Conservation (phyloP, 2,329 filamentous ascomycete genomes). For the Claviceps capensis region DNA sequence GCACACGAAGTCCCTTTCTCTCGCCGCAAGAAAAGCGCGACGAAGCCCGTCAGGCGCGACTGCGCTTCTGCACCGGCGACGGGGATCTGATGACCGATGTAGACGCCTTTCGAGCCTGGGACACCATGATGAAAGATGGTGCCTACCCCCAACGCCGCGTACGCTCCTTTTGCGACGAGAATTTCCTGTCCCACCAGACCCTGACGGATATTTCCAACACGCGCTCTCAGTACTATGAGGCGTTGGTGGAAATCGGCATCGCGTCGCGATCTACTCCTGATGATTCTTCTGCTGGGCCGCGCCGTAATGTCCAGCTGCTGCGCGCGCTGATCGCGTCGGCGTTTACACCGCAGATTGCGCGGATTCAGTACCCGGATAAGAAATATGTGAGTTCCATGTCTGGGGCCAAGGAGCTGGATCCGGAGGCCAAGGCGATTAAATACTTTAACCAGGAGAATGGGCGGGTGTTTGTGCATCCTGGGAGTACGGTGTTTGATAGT, state of each 20-base stretch:
- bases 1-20: conserved; percentile 73
- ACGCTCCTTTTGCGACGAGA: conserved; percentile 67
- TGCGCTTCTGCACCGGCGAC: conserved; percentile 60
- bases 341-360: conserved; percentile 74
- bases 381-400: conserved; percentile 82
- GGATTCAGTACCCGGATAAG: conserved; percentile 89
- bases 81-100: conserved; percentile 85
- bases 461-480: conserved; percentile 85
- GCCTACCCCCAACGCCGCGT: conserved; percentile 49
- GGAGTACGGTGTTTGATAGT: conserved; percentile 71
- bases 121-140: conserved; percentile 47
- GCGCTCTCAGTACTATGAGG: conserved; percentile 69
- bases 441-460: conserved; percentile 81
- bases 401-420: conserved; percentile 84
- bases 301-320: conserved; percentile 35
- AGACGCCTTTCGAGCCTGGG: conserved; percentile 72
- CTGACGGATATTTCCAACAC: conserved; percentile 83
- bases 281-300: conserved; percentile 12
- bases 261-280: conserved; percentile 31
- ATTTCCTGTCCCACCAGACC: conserved; percentile 73
- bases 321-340: conserved; percentile 60
- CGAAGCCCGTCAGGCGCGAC: conserved; percentile 62
- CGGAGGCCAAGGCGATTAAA: conserved; percentile 81
- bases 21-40: conserved; percentile 74
- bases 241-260: conserved; percentile 77